phyloP scores from a whole-genome alignment of 768 basidiomycete genomes.

The Trichaptum fuscoviolaceum region DNA sequence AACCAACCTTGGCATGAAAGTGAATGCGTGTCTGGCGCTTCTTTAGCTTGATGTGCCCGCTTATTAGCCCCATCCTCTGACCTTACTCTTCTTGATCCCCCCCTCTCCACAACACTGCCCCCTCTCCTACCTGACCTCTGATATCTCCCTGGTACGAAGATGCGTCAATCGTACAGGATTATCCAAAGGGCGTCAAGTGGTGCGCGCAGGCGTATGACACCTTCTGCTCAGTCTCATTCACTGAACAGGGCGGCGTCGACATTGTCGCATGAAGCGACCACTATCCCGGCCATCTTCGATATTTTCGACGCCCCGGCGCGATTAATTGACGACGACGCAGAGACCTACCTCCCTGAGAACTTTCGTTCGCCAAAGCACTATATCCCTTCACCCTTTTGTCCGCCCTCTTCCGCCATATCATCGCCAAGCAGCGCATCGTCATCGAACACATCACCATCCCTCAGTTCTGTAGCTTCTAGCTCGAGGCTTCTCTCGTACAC shows the following conservation, averaged over 20 bases:
- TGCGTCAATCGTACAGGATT: not conserved
- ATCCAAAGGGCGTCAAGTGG: not conserved
- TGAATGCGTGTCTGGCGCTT: not conserved
- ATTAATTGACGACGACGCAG: slow-evolving; percentile 29
- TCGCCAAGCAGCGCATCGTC: slow-evolving; percentile 8
- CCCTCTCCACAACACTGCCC: not conserved
- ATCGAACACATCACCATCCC: slow-evolving; percentile 10
- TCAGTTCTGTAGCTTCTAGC: slow-evolving; percentile 12
- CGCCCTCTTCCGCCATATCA: not conserved
- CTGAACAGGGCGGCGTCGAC: not conserved
- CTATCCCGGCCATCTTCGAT: slow-evolving; percentile 36
- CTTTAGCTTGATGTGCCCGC: not conserved
- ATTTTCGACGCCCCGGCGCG: slow-evolving; percentile 46
- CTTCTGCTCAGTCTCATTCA: not conserved
- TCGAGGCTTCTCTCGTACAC: slow-evolving; percentile 19
- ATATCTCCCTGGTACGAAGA: not conserved
- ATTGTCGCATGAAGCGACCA: slow-evolving; percentile 9
- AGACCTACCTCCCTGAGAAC: slow-evolving; percentile 19
- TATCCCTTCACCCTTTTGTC: not conserved
- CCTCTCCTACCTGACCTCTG: not conserved
- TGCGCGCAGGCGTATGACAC: not conserved
- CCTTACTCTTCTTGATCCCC: not conserved
- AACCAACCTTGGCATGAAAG: not conserved
- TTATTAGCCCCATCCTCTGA: not conserved
- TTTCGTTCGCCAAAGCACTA: not conserved